Evolutionary conservation across 352 stramenopile species (phyloP).

Genomic region (Pythium apleroticum): DNA sequence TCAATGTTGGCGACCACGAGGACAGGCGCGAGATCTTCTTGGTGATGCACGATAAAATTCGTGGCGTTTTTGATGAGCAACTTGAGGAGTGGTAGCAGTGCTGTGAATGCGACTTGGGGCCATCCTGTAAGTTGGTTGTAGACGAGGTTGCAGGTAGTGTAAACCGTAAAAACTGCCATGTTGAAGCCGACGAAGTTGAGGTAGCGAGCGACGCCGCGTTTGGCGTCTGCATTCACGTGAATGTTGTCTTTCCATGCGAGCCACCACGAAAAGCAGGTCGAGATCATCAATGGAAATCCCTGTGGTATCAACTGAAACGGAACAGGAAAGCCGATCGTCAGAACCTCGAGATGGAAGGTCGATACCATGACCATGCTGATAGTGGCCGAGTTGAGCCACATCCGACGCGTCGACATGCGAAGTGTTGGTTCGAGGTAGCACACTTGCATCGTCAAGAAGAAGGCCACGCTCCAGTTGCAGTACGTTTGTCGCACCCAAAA

Average conservation of each 20-base stretch:
- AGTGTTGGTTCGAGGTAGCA: too few species aligned
- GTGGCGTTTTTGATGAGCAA: neutral
- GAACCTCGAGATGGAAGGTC: too few species aligned
- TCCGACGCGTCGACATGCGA: too few species aligned
- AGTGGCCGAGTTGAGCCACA: too few species aligned
- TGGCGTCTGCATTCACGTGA: neutral
- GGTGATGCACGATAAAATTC: neutral
- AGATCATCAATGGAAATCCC: neutral
- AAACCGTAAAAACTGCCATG: neutral
- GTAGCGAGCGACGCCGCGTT: neutral
- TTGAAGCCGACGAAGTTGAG: too few species aligned
- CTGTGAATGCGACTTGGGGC: neutral
- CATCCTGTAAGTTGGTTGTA: neutral
- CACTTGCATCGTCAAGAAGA: too few species aligned
- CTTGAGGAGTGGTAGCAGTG: neutral
- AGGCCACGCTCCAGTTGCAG: too few species aligned
- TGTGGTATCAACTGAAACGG: too few species aligned
- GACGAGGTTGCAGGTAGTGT: neutral
- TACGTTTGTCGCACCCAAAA: too few species aligned
- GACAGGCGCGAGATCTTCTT: conserved; percentile 3
- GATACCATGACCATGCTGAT: too few species aligned
- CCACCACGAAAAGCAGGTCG: neutral
- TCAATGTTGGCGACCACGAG: conserved; percentile 5
- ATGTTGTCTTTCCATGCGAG: neutral
- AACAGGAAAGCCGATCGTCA: neutral